phyloP scores from a whole-genome alignment of 768 basidiomycete species.

The Mrakia blollopis region DNA sequence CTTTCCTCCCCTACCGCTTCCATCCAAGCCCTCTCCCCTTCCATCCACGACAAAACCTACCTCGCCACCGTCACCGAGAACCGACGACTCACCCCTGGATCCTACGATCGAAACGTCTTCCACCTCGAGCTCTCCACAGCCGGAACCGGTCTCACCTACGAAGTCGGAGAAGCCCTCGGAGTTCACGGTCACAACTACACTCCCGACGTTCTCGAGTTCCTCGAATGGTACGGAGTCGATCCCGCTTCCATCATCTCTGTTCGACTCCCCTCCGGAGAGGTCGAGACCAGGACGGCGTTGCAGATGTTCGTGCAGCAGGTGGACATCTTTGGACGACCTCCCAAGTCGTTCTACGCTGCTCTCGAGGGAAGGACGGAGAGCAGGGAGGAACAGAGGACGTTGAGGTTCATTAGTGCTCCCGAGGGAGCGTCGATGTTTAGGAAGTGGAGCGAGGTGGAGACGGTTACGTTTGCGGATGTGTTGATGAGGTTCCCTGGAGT shows the following conservation, averaged over 20 bases:
- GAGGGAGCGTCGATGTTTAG: slow-evolving; percentile 92
- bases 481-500: slow-evolving; percentile 71
- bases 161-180: slow-evolving; percentile 93
- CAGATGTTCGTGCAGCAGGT: slow-evolving; percentile 94
- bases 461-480: slow-evolving; percentile 86
- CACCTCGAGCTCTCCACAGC: slow-evolving; percentile 92
- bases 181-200: slow-evolving; percentile 97
- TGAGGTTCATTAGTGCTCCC: slow-evolving; percentile 87
- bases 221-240: slow-evolving; percentile 83
- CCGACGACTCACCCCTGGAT: slow-evolving; percentile 83
- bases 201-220: slow-evolving; percentile 80
- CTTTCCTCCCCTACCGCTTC: neutral
- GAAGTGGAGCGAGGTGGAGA: slow-evolving; percentile 90
- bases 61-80: slow-evolving; percentile 92
- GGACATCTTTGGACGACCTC: slow-evolving; percentile 91
- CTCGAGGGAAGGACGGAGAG: slow-evolving; percentile 69
- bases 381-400: slow-evolving; percentile 66
- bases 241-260: slow-evolving; percentile 74
- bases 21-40: slow-evolving; percentile 50
- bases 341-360: slow-evolving; percentile 90
- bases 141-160: slow-evolving; percentile 89
- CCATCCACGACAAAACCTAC: slow-evolving; percentile 81
- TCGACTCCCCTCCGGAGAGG: slow-evolving; percentile 60
- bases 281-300: slow-evolving; percentile 88
- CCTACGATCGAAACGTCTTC: slow-evolving; percentile 98